These are phyloP conservation scores for Corylus americana DNA, from an alignment of 306 rosid genomes.

Conservation along the genomic window DNA sequence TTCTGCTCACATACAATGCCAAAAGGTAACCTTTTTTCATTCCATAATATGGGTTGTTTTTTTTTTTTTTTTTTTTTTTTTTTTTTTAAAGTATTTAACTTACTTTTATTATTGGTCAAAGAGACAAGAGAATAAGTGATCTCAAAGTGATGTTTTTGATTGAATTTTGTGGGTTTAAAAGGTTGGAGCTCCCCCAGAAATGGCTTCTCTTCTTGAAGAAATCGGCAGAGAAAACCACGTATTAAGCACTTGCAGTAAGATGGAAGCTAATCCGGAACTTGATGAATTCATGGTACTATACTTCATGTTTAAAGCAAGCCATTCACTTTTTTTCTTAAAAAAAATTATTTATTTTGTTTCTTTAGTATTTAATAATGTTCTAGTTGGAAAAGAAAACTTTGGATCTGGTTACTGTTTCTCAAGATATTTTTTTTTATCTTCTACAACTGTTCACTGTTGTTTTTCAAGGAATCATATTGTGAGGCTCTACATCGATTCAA, in stretches of 20 bases:
- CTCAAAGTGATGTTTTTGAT: not conserved
- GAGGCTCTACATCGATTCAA: slow-evolving; percentile 59
- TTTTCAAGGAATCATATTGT: slow-evolving; percentile 63
- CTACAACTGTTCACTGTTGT: not conserved
- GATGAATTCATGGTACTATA: slow-evolving; percentile 73
- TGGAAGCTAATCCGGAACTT: slow-evolving; percentile 87
- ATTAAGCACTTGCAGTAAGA: slow-evolving; percentile 30
- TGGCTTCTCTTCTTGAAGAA: slow-evolving; percentile 62
- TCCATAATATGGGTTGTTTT: not conserved
- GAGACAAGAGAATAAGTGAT: not conserved
- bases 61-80: not conserved
- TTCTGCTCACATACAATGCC: slow-evolving; percentile 70
- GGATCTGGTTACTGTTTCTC: not conserved
- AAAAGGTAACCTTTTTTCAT: slow-evolving; percentile 46
- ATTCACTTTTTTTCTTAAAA: not conserved
- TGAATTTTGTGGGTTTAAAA: slow-evolving; percentile 21
- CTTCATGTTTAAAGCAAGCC: not conserved
- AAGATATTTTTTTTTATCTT: too few species aligned
- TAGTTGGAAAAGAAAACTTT: not conserved
- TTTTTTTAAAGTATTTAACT: not conserved
- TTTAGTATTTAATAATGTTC: not conserved
- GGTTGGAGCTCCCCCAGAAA: slow-evolving; percentile 87
- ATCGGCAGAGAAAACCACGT: slow-evolving; percentile 44
- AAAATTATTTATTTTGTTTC: not conserved
- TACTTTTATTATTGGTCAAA: not conserved